These are phyloP conservation scores for Cyberlindnera americana DNA, from an alignment of 805 yeast species.

Conservation along the genomic window DNA sequence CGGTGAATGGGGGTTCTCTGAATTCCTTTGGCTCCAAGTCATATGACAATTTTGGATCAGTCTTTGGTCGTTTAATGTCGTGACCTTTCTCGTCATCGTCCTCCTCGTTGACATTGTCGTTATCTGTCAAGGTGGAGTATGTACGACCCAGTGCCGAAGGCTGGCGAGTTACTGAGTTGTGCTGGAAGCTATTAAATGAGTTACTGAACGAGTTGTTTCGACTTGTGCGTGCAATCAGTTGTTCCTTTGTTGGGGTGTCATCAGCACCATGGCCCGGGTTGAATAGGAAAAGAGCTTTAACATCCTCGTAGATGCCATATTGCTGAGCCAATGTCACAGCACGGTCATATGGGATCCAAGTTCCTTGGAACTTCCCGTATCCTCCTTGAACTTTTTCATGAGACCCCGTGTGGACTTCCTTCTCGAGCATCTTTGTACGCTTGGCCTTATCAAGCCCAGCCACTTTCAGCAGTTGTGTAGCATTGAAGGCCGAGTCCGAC, in stretches of 20 bases:
- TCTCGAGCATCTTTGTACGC: conserved; percentile 69
- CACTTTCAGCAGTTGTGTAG: conserved; percentile 75
- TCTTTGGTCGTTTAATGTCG: conserved; percentile 8
- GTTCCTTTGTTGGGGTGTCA: conserved; percentile 48
- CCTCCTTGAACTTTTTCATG: conserved; percentile 86
- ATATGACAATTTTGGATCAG: background rate
- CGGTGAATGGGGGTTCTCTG: conserved; percentile 20
- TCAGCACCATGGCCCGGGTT: conserved; percentile 35
- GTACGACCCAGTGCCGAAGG: conserved; percentile 25
- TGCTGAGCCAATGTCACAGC: conserved; percentile 56
- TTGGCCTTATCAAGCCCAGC: conserved; percentile 77
- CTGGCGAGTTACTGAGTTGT: conserved; percentile 20
- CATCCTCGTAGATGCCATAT: conserved; percentile 56
- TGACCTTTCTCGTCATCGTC: conserved; percentile 13
- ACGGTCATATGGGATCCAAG: conserved; percentile 75
- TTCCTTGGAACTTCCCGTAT: conserved; percentile 80
- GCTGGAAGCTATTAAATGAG: conserved; percentile 11
- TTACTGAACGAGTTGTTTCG: conserved; percentile 8
- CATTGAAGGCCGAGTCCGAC: conserved; percentile 76
- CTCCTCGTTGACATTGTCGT: conserved; percentile 25
- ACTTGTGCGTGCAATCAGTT: conserved; percentile 33
- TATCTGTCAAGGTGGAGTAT: conserved; percentile 32
- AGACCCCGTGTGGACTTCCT: conserved; percentile 61
- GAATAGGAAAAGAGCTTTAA: conserved; percentile 59
- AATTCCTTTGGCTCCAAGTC: conserved; percentile 8